A percentile compares a stretch with the other conserved stretches of the same genome.
Evolutionary conservation across 371 early-diverging fungal species (phyloP).

Genomic region (Saksenaea oblongispora): DNA sequence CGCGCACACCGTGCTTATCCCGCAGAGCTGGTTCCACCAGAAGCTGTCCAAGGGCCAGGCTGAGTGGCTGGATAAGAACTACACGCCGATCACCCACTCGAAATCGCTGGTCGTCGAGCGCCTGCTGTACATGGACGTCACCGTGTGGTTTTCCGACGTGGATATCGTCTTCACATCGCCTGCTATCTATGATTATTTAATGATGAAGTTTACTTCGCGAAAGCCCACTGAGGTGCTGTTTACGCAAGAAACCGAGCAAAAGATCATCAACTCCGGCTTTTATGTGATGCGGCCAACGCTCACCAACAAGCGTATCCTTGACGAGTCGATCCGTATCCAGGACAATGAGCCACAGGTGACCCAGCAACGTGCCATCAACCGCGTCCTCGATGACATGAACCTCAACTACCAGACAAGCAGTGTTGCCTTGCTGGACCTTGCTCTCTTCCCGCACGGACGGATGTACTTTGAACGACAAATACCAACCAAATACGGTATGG

Average conservation of each 20-base stretch:
- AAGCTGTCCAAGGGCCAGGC: slow-evolving; percentile 28
- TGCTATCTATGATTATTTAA: slow-evolving; percentile 39
- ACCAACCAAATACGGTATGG: slow-evolving; percentile 36
- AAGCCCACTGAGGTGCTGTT: slow-evolving; percentile 39
- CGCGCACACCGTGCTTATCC: slow-evolving; percentile 34
- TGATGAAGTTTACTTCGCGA: slow-evolving; percentile 33
- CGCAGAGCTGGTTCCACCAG: slow-evolving; percentile 38
- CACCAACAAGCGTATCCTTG: slow-evolving; percentile 44
- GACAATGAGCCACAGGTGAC: slow-evolving; percentile 46
- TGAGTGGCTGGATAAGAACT: slow-evolving; percentile 26
- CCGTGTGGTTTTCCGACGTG: slow-evolving; percentile 55
- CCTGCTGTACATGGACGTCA: slow-evolving; percentile 34
- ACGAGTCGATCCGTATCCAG: slow-evolving; percentile 42
- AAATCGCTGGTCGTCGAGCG: slow-evolving; percentile 43
- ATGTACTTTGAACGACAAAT: slow-evolving; percentile 41
- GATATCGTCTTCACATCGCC: slow-evolving; percentile 51
- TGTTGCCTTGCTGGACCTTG: slow-evolving; percentile 39
- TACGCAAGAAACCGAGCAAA: slow-evolving; percentile 46
- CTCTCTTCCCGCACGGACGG: slow-evolving; percentile 50
- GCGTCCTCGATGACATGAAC: slow-evolving; percentile 41
- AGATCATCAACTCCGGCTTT: slow-evolving; percentile 48
- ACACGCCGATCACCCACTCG: slow-evolving; percentile 41
- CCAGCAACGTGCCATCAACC: slow-evolving; percentile 54
- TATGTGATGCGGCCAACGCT: slow-evolving; percentile 49
- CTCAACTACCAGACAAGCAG: slow-evolving; percentile 43